Evolutionary conservation across 345 rosid species (phyloP), one percentile per base, ranked within the genome.

Genomic region (Corchorus olitorius): DNA sequence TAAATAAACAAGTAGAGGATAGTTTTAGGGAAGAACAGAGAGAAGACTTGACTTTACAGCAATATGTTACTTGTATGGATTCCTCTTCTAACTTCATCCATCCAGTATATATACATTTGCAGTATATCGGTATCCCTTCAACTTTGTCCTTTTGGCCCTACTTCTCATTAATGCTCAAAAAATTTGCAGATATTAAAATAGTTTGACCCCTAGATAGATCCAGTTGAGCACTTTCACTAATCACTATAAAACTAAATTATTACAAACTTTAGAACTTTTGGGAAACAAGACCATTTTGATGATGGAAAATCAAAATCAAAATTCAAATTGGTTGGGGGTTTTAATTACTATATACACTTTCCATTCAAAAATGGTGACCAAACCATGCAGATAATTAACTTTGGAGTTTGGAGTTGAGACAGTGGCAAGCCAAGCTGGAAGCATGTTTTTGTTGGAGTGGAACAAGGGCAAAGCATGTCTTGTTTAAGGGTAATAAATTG

Each of bases 401-500:
- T 37, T 34, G 27, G 17, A 70, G 59, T 55, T 12, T 5, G n/a
- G 8, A 41, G 56, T 16, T 35, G 35, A 63, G 58, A 17, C 5
- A 34, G 7, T 33, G 73, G 59, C 73, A 50, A 80, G 73, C 66
- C 73, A 50, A 80, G 80, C 71, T 59, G 77, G 80, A 72, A 67
- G 58, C 79, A 72, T 69, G 85, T 58, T 41, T 53, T 46, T 73
- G 54, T 53, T 84, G 81, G 87, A 79, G 82, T 81, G 74, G 81
- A 75, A 74, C 72, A 84, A 78, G 81, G 72, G 83, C 43, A 82
- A 82, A 81, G 86, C 79, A 78, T 82, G 84, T 86, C 82, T 63
- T 73, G 72, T 73, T 43, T 60, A 45, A 45, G 48, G 48, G 8
- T 11, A 59, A 41, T 41, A 61, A 43, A 33, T 19, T 39, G n/a